Conservation (phyloP, 495 filamentous ascomycete genomes). For the Letharia lupina region DNA sequence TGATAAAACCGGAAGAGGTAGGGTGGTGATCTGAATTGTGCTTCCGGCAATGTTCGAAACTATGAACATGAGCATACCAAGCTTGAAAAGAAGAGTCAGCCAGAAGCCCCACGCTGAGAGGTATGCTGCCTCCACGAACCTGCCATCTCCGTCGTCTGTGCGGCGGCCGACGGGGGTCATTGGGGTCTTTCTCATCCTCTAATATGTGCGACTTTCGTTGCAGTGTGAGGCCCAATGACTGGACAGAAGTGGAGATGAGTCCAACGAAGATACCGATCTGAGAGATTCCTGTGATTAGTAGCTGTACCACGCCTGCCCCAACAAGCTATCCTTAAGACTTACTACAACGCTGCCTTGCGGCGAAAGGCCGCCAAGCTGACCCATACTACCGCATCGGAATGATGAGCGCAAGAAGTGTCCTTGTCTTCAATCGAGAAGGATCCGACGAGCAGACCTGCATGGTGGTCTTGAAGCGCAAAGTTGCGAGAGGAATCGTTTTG, state of each 20-base stretch:
- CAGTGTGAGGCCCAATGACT: slow-evolving; percentile 92
- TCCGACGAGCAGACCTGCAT: slow-evolving; percentile 9
- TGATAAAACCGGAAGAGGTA: slow-evolving; percentile 89
- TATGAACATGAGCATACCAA: slow-evolving; percentile 97
- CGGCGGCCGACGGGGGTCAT: slow-evolving; percentile 72
- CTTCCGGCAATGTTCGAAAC: slow-evolving; percentile 89
- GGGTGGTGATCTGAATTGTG: slow-evolving; percentile 93
- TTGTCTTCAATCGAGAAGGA: not conserved
- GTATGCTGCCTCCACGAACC: slow-evolving; percentile 32
- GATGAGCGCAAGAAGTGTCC: not conserved
- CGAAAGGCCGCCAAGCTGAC: slow-evolving; percentile 73
- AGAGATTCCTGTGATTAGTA: slow-evolving; percentile 19
- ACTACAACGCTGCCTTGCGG: slow-evolving; percentile 81
- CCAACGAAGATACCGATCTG: slow-evolving; percentile 90
- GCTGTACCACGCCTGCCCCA: not conserved
- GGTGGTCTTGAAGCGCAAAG: slow-evolving; percentile 1
- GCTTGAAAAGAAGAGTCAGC: slow-evolving; percentile 28
- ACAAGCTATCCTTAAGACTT: slow-evolving; percentile 29
- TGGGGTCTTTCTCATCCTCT: slow-evolving; percentile 84
- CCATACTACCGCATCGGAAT: slow-evolving; percentile 42
- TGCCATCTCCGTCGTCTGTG: slow-evolving; percentile 93
- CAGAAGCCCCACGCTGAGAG: not conserved
- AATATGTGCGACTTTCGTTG: slow-evolving; percentile 98
- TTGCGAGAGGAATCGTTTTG: slow-evolving; percentile 4
- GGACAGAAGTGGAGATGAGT: slow-evolving; percentile 82